These are phyloP conservation scores for Penicillium ochrochloron DNA, from an alignment of 495 filamentous ascomycete genomes.

Conservation along the genomic window DNA sequence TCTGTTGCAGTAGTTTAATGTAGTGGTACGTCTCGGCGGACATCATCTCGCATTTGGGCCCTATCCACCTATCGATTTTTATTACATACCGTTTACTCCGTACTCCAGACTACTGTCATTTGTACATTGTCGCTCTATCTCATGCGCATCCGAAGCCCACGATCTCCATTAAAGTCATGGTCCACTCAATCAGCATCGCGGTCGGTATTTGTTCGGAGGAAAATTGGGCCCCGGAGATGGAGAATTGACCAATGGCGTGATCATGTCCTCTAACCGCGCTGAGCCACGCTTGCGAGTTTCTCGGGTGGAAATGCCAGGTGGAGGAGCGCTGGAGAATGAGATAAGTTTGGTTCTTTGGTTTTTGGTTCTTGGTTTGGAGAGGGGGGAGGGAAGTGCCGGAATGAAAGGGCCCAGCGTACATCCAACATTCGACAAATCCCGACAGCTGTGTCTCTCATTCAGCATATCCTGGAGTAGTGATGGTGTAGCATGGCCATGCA, in stretches of 20 bases:
- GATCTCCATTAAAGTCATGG: background rate
- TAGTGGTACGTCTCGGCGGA: slow-evolving; percentile 5
- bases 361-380: background rate
- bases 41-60: background rate
- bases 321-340: background rate
- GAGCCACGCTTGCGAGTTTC: slow-evolving; percentile 17
- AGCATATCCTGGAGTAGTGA: background rate
- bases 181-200: slow-evolving; percentile 14
- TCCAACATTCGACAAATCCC: slow-evolving; percentile 14
- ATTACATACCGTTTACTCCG: background rate
- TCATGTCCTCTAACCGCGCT: slow-evolving; percentile 13
- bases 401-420: slow-evolving; percentile 12
- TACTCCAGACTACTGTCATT: background rate
- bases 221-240: slow-evolving; percentile 26
- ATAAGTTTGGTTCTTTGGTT: no score
- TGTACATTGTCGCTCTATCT: background rate
- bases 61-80: slow-evolving; percentile 2
- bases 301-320: slow-evolving; percentile 29
- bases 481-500: background rate
- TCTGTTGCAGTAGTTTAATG: slow-evolving; percentile 1
- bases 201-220: slow-evolving; percentile 42
- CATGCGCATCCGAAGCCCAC: background rate
- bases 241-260: slow-evolving; percentile 23
- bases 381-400: slow-evolving; percentile 14
- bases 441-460: slow-evolving; percentile 2